Evolutionary conservation across 495 filamentous ascomycete genomes (phyloP).

Genomic region (Pyrenula massariospora): DNA sequence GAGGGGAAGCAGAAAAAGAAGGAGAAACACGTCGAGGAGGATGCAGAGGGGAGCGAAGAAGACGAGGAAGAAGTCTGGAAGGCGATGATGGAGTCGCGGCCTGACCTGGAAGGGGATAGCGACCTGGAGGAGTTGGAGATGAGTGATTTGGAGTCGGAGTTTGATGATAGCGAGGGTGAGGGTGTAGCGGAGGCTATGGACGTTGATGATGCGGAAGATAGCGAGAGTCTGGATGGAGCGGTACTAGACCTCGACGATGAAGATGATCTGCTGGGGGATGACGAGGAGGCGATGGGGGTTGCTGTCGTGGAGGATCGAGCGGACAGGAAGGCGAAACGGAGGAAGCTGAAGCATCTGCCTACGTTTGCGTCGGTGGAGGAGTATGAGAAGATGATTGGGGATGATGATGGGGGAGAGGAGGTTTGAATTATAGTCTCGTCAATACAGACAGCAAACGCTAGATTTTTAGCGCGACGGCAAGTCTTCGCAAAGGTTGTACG

Average conservation of each 20-base stretch:
- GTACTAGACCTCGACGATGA: conserved; percentile 40
- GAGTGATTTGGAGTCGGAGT: conserved; percentile 50
- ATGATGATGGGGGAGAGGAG: conserved; percentile 48
- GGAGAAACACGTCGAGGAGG: conserved; percentile 17
- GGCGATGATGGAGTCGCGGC: conserved; percentile 68
- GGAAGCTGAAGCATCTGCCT: conserved; percentile 78
- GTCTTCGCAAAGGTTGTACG: no score
- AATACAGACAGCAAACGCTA: no score
- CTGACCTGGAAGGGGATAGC: conserved; percentile 65
- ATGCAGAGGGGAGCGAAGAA: conserved; percentile 14
- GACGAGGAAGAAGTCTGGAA: conserved; percentile 70
- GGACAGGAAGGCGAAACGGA: conserved; percentile 49
- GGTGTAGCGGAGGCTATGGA: conserved; percentile 37
- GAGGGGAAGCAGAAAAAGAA: conserved; percentile 42
- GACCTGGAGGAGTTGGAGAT: conserved; percentile 49
- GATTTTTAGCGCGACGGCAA: no score
- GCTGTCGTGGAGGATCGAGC: conserved; percentile 12
- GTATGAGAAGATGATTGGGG: conserved; percentile 75
- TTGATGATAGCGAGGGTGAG: conserved; percentile 39
- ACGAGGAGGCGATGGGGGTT: conserved; percentile 29
- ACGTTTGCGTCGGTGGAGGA: conserved; percentile 90
- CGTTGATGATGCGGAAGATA: conserved; percentile 30
- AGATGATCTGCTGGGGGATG: conserved; percentile 40
- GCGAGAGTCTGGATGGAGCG: conserved; percentile 34
- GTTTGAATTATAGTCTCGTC: no score